Percentiles rank a stretch among this genome's conserved stretches.
Evolutionary conservation across 768 basidiomycete species (phyloP).

Genomic region (Tephrocybe sp.): DNA sequence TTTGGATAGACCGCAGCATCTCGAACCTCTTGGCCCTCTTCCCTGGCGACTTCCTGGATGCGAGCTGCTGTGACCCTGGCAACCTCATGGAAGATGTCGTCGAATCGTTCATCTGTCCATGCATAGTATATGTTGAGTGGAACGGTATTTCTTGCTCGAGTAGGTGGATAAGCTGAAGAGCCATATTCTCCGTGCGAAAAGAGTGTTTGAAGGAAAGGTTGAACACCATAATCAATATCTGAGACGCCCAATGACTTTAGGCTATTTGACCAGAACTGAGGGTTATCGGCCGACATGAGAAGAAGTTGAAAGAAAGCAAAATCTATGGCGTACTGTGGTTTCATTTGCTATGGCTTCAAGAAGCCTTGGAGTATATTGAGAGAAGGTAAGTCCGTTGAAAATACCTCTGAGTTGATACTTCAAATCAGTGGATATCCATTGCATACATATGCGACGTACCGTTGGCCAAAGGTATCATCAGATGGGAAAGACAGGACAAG

Average conservation of each 20-base stretch:
- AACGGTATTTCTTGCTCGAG: conserved; percentile 32
- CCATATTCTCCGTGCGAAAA: conserved; percentile 31
- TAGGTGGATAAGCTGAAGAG: conserved; percentile 47
- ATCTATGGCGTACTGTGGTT: conserved; percentile 32
- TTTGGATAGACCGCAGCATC: conserved; percentile 53
- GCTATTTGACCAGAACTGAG: conserved; percentile 39
- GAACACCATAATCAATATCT: conserved; percentile 46
- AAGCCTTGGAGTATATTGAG: conserved; percentile 31
- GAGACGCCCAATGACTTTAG: conserved; percentile 25
- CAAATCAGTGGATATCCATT: not conserved
- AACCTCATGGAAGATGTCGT: conserved; percentile 41
- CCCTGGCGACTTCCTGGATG: conserved; percentile 37
- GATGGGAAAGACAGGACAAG: conserved; percentile 38
- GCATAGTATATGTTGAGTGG: conserved; percentile 48
- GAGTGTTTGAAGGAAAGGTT: conserved; percentile 45
- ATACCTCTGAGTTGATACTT: not conserved
- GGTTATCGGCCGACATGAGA: not conserved
- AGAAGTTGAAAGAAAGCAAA: not conserved
- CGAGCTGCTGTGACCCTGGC: conserved; percentile 35
- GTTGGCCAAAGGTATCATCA: conserved; percentile 27
- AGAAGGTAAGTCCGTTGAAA: conserved; percentile 28
- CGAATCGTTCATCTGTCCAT: conserved; percentile 36
- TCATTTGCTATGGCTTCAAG: conserved; percentile 45
- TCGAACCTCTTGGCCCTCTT: conserved; percentile 37
- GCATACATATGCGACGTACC: conserved; percentile 15